These are phyloP conservation scores for Pilasporangium apinafurcum DNA, from an alignment of 352 stramenopile species.

Conservation along the genomic window DNA sequence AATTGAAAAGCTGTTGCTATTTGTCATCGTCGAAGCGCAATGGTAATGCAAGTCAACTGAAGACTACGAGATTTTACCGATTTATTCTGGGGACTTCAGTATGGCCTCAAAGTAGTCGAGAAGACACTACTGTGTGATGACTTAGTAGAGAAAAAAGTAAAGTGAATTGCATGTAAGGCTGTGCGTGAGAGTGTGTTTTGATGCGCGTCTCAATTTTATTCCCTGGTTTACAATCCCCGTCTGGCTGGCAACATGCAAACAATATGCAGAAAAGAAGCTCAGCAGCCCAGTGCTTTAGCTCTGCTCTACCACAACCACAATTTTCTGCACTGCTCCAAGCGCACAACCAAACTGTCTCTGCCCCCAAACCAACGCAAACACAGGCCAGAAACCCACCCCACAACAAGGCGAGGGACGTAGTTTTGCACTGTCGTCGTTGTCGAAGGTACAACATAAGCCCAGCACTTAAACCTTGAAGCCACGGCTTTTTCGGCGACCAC, in stretches of 20 bases:
- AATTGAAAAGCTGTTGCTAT: too few relatives aligned
- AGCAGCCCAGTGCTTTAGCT: not conserved
- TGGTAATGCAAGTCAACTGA: too few relatives aligned
- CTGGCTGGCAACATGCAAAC: not conserved
- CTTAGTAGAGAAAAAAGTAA: too few relatives aligned
- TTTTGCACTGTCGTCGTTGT: slow-evolving; percentile 1
- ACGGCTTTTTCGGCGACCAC: slow-evolving; percentile 97
- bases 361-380: slow-evolving; percentile 1
- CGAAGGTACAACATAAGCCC: slow-evolving; percentile 1
- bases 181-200: slow-evolving; percentile 5
- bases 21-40: too few relatives aligned
- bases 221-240: slow-evolving; percentile 28
- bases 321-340: not conserved
- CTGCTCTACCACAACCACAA: too few relatives aligned
- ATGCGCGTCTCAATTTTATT: slow-evolving; percentile 86
- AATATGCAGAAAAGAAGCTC: not conserved
- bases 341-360: too few relatives aligned
- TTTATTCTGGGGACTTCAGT: too few relatives aligned
- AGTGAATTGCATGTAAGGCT: too few relatives aligned
- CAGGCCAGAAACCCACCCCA: slow-evolving; percentile 1
- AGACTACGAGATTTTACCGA: too few relatives aligned
- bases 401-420: slow-evolving; percentile 4
- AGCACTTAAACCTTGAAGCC: slow-evolving; percentile 99
- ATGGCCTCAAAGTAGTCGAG: too few relatives aligned
- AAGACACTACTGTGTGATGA: too few relatives aligned